Evolutionary conservation across 768 basidiomycete genomes (phyloP).

Genomic region (Obba rivulosa): DNA sequence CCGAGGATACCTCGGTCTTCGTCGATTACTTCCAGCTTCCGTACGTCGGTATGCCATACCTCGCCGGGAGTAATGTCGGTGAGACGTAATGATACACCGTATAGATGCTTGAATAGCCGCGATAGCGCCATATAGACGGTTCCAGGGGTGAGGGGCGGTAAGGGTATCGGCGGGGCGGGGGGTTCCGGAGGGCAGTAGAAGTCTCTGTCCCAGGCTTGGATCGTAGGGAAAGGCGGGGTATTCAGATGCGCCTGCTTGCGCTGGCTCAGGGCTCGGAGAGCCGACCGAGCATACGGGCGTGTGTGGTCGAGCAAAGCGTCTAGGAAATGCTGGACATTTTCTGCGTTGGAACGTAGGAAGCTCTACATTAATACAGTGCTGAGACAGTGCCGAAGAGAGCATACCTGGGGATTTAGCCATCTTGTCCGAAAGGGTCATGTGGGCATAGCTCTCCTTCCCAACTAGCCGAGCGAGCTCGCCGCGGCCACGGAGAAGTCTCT

Average conservation of each 20-base stretch:
- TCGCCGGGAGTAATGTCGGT: conserved; percentile 68
- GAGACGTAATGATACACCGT: conserved; percentile 80
- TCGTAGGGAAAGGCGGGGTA: conserved; percentile 49
- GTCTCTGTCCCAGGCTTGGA: conserved; percentile 97
- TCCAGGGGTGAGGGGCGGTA: conserved; percentile 80
- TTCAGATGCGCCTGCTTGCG: conserved; percentile 74
- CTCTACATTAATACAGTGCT: not conserved
- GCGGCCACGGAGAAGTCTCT: conserved; percentile 67
- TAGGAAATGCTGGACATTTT: conserved; percentile 85
- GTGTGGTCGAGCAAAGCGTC: conserved; percentile 78
- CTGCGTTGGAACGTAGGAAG: conserved; percentile 29
- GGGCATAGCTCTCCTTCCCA: conserved; percentile 80
- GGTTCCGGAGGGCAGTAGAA: conserved; percentile 84
- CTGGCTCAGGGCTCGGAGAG: conserved; percentile 58
- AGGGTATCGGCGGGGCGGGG: conserved; percentile 65
- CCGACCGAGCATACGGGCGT: conserved; percentile 66
- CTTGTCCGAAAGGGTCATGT: conserved; percentile 87
- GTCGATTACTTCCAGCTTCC: conserved; percentile 91
- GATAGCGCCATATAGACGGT: conserved; percentile 91
- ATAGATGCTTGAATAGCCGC: conserved; percentile 77
- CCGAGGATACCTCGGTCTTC: conserved; percentile 84
- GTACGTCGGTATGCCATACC: conserved; percentile 83
- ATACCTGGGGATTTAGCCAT: conserved; percentile 94
- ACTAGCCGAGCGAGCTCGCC: conserved; percentile 81
- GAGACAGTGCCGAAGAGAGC: conserved; percentile 15